Conservation (phyloP, 768 basidiomycete genomes). For the Mycena vitilis region DNA sequence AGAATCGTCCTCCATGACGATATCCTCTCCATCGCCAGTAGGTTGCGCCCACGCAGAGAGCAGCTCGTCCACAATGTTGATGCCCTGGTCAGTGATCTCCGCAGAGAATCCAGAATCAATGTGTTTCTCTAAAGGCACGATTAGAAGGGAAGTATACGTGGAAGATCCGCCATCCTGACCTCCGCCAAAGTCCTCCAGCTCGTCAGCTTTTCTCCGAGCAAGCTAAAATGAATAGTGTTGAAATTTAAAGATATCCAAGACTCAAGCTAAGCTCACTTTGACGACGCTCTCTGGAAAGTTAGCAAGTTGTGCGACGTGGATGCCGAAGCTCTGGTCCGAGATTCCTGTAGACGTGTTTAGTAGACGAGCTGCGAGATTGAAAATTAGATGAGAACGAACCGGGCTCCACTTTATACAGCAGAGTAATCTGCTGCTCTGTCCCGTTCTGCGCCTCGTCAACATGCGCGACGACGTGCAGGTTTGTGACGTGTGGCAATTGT, state of each 20-base stretch:
- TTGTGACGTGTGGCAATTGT: constrained; percentile 88
- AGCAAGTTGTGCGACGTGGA: constrained; percentile 96
- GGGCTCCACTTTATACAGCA: constrained; percentile 94
- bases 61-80: constrained; percentile 83
- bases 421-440: constrained; percentile 83
- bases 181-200: constrained; percentile 86
- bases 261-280: constrained; percentile 61
- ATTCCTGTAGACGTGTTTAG: constrained; percentile 62
- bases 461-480: constrained; percentile 95
- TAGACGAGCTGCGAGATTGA: not conserved
- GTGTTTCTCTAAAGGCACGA: constrained; percentile 40
- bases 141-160: not conserved
- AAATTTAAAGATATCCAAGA: not conserved
- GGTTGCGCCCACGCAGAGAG: constrained; percentile 69
- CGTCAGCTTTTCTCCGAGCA: constrained; percentile 97
- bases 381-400: constrained; percentile 59
- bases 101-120: constrained; percentile 60
- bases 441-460: constrained; percentile 80
- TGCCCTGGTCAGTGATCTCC: constrained; percentile 81
- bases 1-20: constrained; percentile 53
- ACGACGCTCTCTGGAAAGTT: constrained; percentile 97
- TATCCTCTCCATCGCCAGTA: constrained; percentile 61
- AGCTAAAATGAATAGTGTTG: constrained; percentile 6
- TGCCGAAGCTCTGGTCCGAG: constrained; percentile 98
- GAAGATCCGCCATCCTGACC: constrained; percentile 41